phyloP scores from a whole-genome alignment of 2,329 filamentous ascomycete species.

The Cordyceps fumosorosea region DNA sequence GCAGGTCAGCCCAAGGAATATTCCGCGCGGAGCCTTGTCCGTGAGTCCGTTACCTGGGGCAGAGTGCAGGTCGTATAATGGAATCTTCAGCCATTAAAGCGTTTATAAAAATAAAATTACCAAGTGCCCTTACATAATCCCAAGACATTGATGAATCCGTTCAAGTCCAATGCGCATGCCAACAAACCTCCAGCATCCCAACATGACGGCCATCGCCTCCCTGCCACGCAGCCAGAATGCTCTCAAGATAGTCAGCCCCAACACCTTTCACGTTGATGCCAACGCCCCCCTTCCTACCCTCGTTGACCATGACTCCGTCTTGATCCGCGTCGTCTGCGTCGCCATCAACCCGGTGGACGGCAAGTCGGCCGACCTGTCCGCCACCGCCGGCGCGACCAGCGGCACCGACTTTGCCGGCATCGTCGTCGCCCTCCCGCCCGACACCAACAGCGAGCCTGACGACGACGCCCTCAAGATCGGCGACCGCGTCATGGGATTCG shows the following conservation, averaged over 20 bases:
- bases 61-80: no score
- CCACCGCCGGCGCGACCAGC: not conserved
- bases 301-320: not conserved
- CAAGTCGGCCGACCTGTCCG: conserved; percentile 2
- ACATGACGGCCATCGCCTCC: not conserved
- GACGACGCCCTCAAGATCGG: not conserved
- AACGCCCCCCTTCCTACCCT: not conserved
- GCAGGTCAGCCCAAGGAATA: not conserved
- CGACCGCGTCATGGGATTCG: conserved; percentile 1
- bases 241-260: not conserved
- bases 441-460: not conserved
- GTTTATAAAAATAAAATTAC: no score
- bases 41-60: not conserved
- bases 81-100: no score
- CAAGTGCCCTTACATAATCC: not conserved
- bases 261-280: not conserved
- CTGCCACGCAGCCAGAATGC: not conserved
- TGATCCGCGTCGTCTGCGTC: not conserved
- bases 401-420: not conserved
- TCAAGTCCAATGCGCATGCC: no score
- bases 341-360: conserved; percentile 8
- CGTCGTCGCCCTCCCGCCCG: not conserved
- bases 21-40: not conserved
- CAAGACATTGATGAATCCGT: no score
- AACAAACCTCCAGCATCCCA: no score